Conservation (phyloP, 1,284 basidiomycete genomes). For the Ceratobasidium sp. region DNA sequence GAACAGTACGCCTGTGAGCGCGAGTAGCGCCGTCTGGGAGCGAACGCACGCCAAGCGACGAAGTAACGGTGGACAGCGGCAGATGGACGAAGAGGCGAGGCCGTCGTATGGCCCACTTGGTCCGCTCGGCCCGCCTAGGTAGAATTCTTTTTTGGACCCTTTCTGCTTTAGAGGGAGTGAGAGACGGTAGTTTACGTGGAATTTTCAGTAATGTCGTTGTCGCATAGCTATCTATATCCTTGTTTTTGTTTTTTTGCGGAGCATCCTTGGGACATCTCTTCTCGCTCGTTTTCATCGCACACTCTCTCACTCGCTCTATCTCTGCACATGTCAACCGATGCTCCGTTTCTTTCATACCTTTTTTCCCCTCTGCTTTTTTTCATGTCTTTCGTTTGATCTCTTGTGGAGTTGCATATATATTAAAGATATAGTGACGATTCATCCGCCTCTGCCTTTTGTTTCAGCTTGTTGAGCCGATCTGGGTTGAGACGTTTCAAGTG, state of each 20-base stretch:
- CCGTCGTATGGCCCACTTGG: slow-evolving; percentile 41
- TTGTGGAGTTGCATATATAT: slow-evolving; percentile 9
- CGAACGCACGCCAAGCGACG: slow-evolving; percentile 59
- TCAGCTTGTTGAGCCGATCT: background rate
- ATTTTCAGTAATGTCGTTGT: slow-evolving; percentile 22
- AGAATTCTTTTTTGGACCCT: background rate
- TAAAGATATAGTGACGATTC: slow-evolving; percentile 10
- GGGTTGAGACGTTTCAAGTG: background rate
- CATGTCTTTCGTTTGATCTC: background rate
- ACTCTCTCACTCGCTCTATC: background rate
- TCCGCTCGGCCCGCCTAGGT: slow-evolving; percentile 38
- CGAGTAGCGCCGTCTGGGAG: slow-evolving; percentile 53
- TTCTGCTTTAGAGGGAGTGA: background rate
- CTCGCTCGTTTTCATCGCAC: slow-evolving; percentile 5
- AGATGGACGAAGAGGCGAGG: slow-evolving; percentile 58
- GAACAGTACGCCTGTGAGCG: slow-evolving; percentile 54
- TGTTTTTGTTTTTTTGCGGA: slow-evolving; percentile 3
- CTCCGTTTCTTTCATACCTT: background rate
- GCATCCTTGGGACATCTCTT: slow-evolving; percentile 8
- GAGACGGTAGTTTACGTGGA: background rate
- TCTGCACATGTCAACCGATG: slow-evolving; percentile 6
- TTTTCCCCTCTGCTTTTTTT: background rate
- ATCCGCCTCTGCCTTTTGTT: too few relatives aligned
- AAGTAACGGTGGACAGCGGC: slow-evolving; percentile 53
- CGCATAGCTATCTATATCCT: slow-evolving; percentile 15